These are phyloP conservation scores for Ogataea minuta DNA, from an alignment of 805 yeast species.

Conservation along the genomic window DNA sequence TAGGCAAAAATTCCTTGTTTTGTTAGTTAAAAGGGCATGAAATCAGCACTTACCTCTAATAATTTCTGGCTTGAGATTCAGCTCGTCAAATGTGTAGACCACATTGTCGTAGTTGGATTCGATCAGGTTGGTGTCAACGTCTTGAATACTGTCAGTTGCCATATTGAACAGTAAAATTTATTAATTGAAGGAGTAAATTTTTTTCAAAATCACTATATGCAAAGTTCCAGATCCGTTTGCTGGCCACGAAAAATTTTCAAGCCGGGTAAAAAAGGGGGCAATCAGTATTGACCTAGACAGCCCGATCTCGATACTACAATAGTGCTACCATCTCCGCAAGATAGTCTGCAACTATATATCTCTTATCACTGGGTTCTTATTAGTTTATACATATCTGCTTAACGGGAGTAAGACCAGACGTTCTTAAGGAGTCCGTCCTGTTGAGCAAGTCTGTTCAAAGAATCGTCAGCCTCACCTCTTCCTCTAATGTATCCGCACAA, in stretches of 20 bases:
- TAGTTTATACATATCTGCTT: constrained; percentile 33
- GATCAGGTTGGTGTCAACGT: constrained; percentile 78
- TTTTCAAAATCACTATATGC: constrained; percentile 3
- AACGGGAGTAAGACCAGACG: constrained; percentile 94
- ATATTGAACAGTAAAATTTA: constrained; percentile 28
- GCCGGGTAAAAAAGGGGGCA: constrained; percentile 8
- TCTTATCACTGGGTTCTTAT: constrained; percentile 7
- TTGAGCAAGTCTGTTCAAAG: constrained; percentile 98
- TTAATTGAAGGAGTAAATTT: constrained; percentile 11
- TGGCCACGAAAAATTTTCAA: constrained; percentile 11
- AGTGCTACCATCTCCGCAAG: neutral
- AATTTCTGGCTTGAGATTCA: constrained; percentile 70
- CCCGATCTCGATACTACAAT: too few species aligned
- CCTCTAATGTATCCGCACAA: constrained; percentile 96
- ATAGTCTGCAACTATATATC: constrained; percentile 3
- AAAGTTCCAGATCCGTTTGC: constrained; percentile 10
- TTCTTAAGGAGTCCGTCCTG: constrained; percentile 96
- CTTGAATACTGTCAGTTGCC: constrained; percentile 62
- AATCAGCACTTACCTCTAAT: constrained; percentile 50
- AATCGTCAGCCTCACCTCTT: constrained; percentile 99
- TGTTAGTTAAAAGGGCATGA: constrained; percentile 33
- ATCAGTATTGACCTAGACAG: too few species aligned
- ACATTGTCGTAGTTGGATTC: constrained; percentile 97
- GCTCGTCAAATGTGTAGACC: constrained; percentile 69
- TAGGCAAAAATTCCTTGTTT: constrained; percentile 67